These are phyloP conservation scores for Vaccinium darrowii DNA, from an alignment of 148 eudicot genomes.

Conservation along the genomic window DNA sequence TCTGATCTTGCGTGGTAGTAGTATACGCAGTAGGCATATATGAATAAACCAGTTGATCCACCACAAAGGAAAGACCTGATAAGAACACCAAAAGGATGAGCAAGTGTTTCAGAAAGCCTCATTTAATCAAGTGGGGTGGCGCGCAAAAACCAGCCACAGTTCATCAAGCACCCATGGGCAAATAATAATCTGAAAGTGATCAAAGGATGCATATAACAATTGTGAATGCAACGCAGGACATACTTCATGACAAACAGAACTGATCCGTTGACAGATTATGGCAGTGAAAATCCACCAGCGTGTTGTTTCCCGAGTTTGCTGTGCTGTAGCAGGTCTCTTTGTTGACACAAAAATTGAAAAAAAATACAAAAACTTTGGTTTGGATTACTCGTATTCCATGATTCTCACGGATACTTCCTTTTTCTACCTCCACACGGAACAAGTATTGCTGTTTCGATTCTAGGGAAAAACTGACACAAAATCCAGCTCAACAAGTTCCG, in stretches of 20 bases:
- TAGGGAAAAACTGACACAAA: neutral
- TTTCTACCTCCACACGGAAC: neutral
- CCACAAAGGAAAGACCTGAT: conserved; percentile 38
- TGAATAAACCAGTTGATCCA: conserved; percentile 44
- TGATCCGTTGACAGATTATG: neutral
- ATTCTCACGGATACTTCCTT: too few relatives aligned
- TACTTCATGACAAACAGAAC: neutral
- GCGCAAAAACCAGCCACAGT: neutral
- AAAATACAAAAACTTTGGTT: neutral
- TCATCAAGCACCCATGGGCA: neutral
- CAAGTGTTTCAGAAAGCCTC: neutral
- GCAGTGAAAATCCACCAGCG: neutral
- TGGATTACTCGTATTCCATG: neutral
- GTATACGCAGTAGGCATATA: conserved; percentile 38
- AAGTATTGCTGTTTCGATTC: neutral
- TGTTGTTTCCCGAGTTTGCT: neutral
- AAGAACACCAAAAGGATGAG: neutral
- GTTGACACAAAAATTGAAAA: neutral
- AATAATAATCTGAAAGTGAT: neutral
- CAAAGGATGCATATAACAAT: neutral
- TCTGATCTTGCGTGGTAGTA: conserved; percentile 36
- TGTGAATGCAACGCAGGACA: neutral
- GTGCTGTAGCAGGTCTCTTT: neutral
- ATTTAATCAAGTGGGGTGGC: neutral
- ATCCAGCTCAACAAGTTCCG: neutral